These are phyloP conservation scores for Vickermania spadyakhi DNA, from an alignment of 208 protist species.

Conservation along the genomic window DNA sequence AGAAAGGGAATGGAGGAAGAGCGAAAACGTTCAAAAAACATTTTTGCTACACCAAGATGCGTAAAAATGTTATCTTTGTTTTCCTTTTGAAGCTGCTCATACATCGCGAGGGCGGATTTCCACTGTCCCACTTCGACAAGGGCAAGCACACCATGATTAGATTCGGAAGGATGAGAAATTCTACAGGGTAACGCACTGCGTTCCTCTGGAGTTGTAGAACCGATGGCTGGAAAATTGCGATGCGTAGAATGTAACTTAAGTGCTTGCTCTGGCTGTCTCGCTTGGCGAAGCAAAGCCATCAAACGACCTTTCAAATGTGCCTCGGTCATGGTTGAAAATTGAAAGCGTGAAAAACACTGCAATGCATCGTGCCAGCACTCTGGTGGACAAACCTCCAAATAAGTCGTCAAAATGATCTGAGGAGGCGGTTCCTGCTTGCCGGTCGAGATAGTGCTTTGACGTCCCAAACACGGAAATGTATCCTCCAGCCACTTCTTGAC, in stretches of 20 bases:
- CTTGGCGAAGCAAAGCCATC: not conserved
- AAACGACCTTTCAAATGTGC: not conserved
- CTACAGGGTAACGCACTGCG: not conserved
- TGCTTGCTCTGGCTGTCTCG: not conserved
- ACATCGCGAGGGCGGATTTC: not conserved
- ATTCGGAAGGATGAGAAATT: not conserved
- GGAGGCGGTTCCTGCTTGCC: too few species aligned
- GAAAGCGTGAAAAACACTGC: not conserved
- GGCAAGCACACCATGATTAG: not conserved
- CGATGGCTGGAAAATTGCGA: too few species aligned
- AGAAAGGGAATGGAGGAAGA: not conserved
- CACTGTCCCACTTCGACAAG: not conserved
- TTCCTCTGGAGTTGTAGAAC: not conserved
- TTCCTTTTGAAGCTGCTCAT: not conserved
- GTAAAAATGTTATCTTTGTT: not conserved
- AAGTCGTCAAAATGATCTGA: too few species aligned
- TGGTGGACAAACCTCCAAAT: too few species aligned
- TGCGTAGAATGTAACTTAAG: too few species aligned
- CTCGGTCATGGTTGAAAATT: not conserved
- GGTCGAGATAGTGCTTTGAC: too few species aligned
- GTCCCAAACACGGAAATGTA: too few species aligned
- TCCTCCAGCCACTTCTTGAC: too few species aligned
- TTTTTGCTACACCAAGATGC: not conserved
- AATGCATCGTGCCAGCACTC: too few species aligned
- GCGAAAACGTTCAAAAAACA: not conserved